Conservation (phyloP, 2,329 filamentous ascomycete species). For the Cryphonectria radicalis region DNA sequence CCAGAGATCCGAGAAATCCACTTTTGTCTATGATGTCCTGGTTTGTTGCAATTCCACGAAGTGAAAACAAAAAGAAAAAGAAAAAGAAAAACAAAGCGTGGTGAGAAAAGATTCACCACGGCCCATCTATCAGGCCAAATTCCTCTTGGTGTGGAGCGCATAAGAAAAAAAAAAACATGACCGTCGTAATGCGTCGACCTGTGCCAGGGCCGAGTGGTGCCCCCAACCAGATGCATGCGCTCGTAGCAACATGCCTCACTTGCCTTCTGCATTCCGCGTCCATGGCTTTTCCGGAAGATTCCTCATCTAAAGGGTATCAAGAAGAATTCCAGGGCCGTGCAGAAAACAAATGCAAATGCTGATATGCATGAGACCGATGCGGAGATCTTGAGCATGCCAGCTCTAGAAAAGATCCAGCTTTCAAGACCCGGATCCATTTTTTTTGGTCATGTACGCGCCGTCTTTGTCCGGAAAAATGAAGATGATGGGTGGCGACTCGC, state of each 20-base stretch:
- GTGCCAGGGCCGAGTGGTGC: slow-evolving; percentile 36
- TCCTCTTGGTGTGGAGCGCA: slow-evolving; percentile 42
- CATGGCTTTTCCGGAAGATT: slow-evolving; percentile 36
- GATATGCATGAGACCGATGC: slow-evolving; percentile 41
- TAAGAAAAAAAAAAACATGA: slow-evolving; percentile 47
- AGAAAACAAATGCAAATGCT: slow-evolving; percentile 45
- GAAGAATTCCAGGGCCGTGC: slow-evolving; percentile 40
- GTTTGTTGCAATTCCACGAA: slow-evolving; percentile 36
- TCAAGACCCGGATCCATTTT: slow-evolving; percentile 32
- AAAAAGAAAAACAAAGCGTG: slow-evolving; percentile 22
- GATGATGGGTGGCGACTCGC: slow-evolving; percentile 30
- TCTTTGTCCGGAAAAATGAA: slow-evolving; percentile 38
- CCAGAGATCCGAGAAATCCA: slow-evolving; percentile 67
- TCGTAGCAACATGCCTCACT: slow-evolving; percentile 38
- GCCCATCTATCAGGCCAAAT: slow-evolving; percentile 44
- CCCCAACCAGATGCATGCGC: slow-evolving; percentile 35
- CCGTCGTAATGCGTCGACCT: slow-evolving; percentile 43
- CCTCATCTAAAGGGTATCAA: slow-evolving; percentile 47
- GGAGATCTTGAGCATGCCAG: slow-evolving; percentile 41
- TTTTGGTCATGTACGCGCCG: slow-evolving; percentile 44
- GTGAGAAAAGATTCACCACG: slow-evolving; percentile 38
- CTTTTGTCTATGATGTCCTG: slow-evolving; percentile 64
- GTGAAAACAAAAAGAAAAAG: slow-evolving; percentile 31
- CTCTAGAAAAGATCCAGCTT: slow-evolving; percentile 36
- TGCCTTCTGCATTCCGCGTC: slow-evolving; percentile 36